A percentile compares a stretch with the other conserved stretches of the same genome.
Conservation (phyloP, 495 filamentous ascomycete genomes). For the Trichoderma erinaceum region DNA sequence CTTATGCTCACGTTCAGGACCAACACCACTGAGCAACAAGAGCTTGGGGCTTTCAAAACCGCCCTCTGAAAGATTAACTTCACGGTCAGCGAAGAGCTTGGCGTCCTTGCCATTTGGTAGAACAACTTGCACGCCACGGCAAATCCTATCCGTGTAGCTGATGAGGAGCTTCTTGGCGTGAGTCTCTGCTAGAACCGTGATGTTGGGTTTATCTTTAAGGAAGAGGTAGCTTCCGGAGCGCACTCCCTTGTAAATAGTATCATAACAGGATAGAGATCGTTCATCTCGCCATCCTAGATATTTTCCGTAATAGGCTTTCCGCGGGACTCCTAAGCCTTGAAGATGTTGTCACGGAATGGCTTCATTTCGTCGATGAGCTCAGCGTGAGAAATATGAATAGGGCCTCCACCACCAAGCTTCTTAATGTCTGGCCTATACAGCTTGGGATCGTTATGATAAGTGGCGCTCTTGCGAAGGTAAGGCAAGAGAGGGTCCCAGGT, state of each 20-base stretch:
- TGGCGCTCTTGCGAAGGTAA: conserved; percentile 25
- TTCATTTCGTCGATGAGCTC: conserved; percentile 48
- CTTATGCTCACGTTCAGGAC: conserved; percentile 42
- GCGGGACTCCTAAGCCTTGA: conserved; percentile 50
- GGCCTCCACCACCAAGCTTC: conserved; percentile 45
- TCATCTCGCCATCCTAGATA: conserved; percentile 50
- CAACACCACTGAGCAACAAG: conserved; percentile 58
- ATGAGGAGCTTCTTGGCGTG: conserved; percentile 52
- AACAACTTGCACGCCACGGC: conserved; percentile 29
- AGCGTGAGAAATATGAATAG: conserved; percentile 49
- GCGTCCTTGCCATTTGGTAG: conserved; percentile 33
- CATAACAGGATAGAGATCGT: conserved; percentile 48
- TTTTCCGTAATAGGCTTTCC: conserved; percentile 47
- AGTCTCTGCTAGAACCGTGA: conserved; percentile 36
- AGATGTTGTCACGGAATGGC: conserved; percentile 50
- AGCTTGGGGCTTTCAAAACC: conserved; percentile 54
- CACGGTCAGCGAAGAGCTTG: conserved; percentile 40
- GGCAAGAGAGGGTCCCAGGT: conserved; percentile 31
- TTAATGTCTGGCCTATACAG: conserved; percentile 35
- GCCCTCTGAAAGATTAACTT: conserved; percentile 53
- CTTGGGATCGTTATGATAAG: conserved; percentile 48
- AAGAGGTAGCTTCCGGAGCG: conserved; percentile 49
- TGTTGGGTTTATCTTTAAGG: conserved; percentile 48
- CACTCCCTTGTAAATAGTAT: conserved; percentile 53
- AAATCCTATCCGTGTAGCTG: conserved; percentile 23